Evolutionary conservation across 768 basidiomycete species (phyloP), one percentile per base, ranked within the genome.

Genomic region (Leccinum obscurum): DNA sequence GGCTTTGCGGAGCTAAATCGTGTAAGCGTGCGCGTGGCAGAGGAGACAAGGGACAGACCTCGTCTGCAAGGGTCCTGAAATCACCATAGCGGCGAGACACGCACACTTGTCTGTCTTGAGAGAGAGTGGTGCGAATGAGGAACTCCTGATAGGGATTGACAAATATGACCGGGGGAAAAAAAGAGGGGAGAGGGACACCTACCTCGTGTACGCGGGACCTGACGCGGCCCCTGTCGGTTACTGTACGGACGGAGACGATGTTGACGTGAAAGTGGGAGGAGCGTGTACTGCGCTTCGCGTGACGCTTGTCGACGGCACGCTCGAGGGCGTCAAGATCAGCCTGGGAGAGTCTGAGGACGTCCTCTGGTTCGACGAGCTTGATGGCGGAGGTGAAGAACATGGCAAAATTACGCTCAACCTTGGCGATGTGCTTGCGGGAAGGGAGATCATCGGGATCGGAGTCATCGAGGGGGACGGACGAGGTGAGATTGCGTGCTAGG

Each of bases 1-100:
- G 32, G 86, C 87, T 74, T 93, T 92, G 46, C 89, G 88, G 15
- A 99, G 85, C 93, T 96, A 67, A 34, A 20, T 48, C 2, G 26
- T 24, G 52, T 75, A 58, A 61, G 58, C n/a, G 55, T 14, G 53
- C n/a, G 56, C 10, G n/a, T 32, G 34, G 54, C 41, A 34, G 28
- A 37, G 17, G 24, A 50, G 32, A 10, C 30, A 11, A 39, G 8
- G 34, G 22, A 71, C 81, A 22, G 64, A 91, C 95, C 80, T 97
- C 93, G 52, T 87, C 83, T 2, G 88, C 87, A 17, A 99, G 82
- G 2, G 93, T 90, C 70, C 81, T 89, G 74, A 99, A 99, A 72
- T 99, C 97, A 7, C 96, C 96, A 71, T 98, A 95, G 63, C 97
- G 82, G 59, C 97, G 83, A 1, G 93, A 91, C 5, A 98, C 97